These are phyloP conservation scores for Metschnikowia corniflorae DNA, from an alignment of 805 yeast species.

Conservation along the genomic window DNA sequence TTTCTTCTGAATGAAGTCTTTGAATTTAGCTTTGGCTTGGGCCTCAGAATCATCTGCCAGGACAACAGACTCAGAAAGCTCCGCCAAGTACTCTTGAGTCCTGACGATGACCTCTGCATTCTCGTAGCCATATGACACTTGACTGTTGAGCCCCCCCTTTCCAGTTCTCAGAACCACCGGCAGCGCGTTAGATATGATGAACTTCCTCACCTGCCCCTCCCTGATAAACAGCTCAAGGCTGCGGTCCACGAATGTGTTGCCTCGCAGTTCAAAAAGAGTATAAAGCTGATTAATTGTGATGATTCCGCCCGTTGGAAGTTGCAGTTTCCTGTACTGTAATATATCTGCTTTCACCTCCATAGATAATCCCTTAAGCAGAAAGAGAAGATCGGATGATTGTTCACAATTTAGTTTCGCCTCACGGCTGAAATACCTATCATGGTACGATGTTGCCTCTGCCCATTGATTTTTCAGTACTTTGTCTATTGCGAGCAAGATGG, in stretches of 20 bases:
- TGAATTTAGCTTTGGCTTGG: constrained; percentile 22
- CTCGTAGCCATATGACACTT: constrained; percentile 40
- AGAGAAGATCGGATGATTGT: constrained; percentile 27
- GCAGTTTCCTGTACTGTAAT: constrained; percentile 28
- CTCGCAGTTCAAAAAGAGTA: constrained; percentile 42
- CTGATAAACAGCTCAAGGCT: constrained; percentile 36
- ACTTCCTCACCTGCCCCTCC: constrained; percentile 35
- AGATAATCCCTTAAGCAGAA: constrained; percentile 33
- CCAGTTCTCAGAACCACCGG: constrained; percentile 42
- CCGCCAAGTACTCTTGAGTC: constrained; percentile 20
- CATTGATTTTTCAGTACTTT: constrained; percentile 34
- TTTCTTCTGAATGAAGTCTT: constrained; percentile 19
- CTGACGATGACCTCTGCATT: constrained; percentile 37
- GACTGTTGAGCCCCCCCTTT: constrained; percentile 17
- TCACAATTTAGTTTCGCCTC: constrained; percentile 11
- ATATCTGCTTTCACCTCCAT: constrained; percentile 36
- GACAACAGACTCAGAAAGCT: constrained; percentile 16
- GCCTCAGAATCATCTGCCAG: constrained; percentile 11
- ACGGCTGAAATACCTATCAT: constrained; percentile 20
- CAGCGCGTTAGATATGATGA: constrained; percentile 42
- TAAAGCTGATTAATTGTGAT: constrained; percentile 48
- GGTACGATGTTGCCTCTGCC: constrained; percentile 33
- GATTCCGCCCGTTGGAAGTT: constrained; percentile 35
- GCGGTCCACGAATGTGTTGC: constrained; percentile 49
- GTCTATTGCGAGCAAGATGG: constrained; percentile 30